Base-by-base conservation (phyloP, 176 grass and related monocot genomes). In the Panicum miliaceum region DNA sequence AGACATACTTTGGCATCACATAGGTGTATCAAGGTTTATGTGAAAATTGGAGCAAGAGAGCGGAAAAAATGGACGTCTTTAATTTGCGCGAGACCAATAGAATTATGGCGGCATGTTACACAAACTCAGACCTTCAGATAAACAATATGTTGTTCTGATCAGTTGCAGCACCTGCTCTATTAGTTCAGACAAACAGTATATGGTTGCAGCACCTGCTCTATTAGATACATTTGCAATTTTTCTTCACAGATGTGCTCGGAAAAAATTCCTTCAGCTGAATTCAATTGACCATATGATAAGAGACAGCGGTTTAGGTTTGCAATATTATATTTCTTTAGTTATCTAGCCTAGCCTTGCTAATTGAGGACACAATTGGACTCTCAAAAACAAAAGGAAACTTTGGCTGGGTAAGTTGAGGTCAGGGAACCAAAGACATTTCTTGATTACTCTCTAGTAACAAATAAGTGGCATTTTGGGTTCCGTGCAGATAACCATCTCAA, bases 1-100 rank as follows among this genome's bases (percentile, higher is more conserved):
- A 91, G 51, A 85, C 74, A 71, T 38, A 64, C 12, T 26, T 54
- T 68, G 9, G 20, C 8, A 45, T 32, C 25, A 64, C 19, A 58
- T 16, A 45, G 23, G 47, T 60, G 35, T 23, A 66, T 16, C 35
- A 85, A 86, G 12, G 41, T 38, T 63, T 65, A 13, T 83, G 38
- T 57, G 13, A 1, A 81, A 71, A 36, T 40, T 29, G 56, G 32
- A 84, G 46, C 66, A 64, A 77, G 27, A 82, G 14, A 32, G 29
- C 1, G 29, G 29, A 61, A 15, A 32, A n/a, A 86, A 75, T 25
- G 15, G 80, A 68, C 1, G 40, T 48, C 68, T 15, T 60, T 22
- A 74, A 69, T 12, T 69, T 82, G 14, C 65, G 22, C 4, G 13
- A 77, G 60, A n/a, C 6, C 2, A 29, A 63, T 13, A 14, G 26